A percentile compares a stretch with the other conserved stretches of the same genome.
Evolutionary conservation across 1,139 yeast species (phyloP).

Genomic region (Nakaseomyces bracarensis): DNA sequence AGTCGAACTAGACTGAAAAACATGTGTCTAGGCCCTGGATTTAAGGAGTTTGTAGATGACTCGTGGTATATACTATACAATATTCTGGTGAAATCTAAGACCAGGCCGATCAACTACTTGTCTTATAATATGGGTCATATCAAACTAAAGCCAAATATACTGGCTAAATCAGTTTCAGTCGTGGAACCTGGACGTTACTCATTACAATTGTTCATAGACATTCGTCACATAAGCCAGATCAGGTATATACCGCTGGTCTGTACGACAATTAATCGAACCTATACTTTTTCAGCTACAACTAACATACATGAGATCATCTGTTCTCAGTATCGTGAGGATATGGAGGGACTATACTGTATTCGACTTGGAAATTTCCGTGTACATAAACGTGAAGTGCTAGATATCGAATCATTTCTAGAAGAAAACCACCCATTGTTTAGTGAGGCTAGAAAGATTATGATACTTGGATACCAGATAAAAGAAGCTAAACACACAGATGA

Average conservation of each 20-base stretch:
- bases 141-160: neutral
- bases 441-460: neutral
- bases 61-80: slow-evolving; percentile 21
- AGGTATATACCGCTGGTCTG: slow-evolving; percentile 2
- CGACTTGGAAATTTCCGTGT: slow-evolving; percentile 3
- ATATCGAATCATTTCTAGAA: slow-evolving; percentile 4
- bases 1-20: neutral
- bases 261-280: neutral
- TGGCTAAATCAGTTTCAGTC: neutral
- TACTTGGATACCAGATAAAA: slow-evolving; percentile 1
- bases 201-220: neutral
- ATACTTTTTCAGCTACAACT: slow-evolving; percentile 4
- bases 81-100: slow-evolving; percentile 11
- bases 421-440: neutral
- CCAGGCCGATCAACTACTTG: slow-evolving; percentile 7
- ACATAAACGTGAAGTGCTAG: neutral
- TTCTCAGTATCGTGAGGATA: neutral
- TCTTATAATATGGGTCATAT: neutral
- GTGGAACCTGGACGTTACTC: slow-evolving; percentile 3
- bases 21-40: neutral
- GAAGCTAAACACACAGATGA: slow-evolving; percentile 4
- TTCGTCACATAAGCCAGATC: neutral
- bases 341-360: neutral
- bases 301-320: slow-evolving; percentile 3
- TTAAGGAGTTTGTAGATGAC: slow-evolving; percentile 14